These are phyloP conservation scores for Wallemia mellicola DNA, from an alignment of 1,284 basidiomycete species.

Conservation along the genomic window DNA sequence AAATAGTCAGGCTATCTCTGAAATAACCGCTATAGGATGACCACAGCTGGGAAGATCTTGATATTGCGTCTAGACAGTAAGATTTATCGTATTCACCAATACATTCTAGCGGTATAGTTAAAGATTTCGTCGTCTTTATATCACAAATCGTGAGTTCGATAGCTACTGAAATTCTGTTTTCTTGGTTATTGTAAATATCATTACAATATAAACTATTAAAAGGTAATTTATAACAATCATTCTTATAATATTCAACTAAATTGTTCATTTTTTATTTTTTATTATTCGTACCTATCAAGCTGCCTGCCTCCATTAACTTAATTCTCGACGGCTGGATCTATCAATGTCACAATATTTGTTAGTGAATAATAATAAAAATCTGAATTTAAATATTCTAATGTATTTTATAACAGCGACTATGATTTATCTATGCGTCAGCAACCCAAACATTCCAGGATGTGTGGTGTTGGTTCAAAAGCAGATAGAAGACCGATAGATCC, in stretches of 20 bases:
- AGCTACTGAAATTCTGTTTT: too few relatives aligned
- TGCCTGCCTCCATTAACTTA: too few relatives aligned
- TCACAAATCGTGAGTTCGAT: not conserved
- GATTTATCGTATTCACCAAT: not conserved
- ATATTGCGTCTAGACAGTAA: not conserved
- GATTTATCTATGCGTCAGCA: constrained; percentile 57
- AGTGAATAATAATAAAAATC: too few relatives aligned
- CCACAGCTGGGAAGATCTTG: not conserved
- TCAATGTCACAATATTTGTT: too few relatives aligned
- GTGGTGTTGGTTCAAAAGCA: constrained; percentile 66
- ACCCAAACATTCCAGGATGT: constrained; percentile 63
- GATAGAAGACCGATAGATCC: constrained; percentile 85
- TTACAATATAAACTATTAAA: too few relatives aligned
- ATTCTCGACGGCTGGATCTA: too few relatives aligned
- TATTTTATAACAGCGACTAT: constrained; percentile 20
- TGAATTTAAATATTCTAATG: too few relatives aligned
- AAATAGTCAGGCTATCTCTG: not conserved
- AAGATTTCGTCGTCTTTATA: not conserved
- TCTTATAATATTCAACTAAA: too few relatives aligned
- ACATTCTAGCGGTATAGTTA: not conserved
- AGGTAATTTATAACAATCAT: too few relatives aligned
- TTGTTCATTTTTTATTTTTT: too few relatives aligned
- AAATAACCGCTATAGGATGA: not conserved
- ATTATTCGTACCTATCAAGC: too few relatives aligned
- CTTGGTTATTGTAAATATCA: too few relatives aligned